Conservation (phyloP, 768 basidiomycete species). For the Podaxis sp. region DNA sequence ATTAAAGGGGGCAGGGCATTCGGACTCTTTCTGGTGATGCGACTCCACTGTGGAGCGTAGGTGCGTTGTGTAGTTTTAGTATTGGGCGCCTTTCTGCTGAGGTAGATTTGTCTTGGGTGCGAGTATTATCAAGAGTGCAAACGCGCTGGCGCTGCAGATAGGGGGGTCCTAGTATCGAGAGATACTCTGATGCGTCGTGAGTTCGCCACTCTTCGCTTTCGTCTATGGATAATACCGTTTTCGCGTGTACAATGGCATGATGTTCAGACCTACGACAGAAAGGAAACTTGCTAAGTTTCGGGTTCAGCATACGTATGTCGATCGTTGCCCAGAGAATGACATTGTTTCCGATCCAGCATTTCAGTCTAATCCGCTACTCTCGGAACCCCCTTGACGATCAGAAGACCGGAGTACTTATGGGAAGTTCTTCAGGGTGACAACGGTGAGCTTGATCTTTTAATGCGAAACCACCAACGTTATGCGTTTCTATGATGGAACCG, state of each 20-base stretch:
- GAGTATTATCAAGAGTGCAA: slow-evolving; percentile 30
- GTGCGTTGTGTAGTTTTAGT: slow-evolving; percentile 62
- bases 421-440: not conserved
- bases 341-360: slow-evolving; percentile 3
- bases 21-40: slow-evolving; percentile 23
- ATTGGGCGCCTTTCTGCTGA: slow-evolving; percentile 38
- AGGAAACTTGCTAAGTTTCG: slow-evolving; percentile 4
- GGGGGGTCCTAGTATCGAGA: not conserved
- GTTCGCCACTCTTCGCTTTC: slow-evolving; percentile 47
- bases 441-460: slow-evolving; percentile 2
- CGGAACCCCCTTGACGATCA: not conserved
- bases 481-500: not conserved
- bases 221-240: slow-evolving; percentile 11
- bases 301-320: slow-evolving; percentile 5
- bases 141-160: slow-evolving; percentile 24
- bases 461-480: not conserved
- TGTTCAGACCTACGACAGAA: slow-evolving; percentile 1
- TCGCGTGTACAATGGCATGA: slow-evolving; percentile 11
- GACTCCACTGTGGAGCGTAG: slow-evolving; percentile 44
- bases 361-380: not conserved
- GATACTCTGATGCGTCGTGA: slow-evolving; percentile 41
- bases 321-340: not conserved
- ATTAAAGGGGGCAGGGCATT: slow-evolving; percentile 36
- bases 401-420: slow-evolving; percentile 2
- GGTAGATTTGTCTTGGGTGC: slow-evolving; percentile 35